phyloP scores from a whole-genome alignment of 345 rosid genomes.

The Nasturtium officinale region DNA sequence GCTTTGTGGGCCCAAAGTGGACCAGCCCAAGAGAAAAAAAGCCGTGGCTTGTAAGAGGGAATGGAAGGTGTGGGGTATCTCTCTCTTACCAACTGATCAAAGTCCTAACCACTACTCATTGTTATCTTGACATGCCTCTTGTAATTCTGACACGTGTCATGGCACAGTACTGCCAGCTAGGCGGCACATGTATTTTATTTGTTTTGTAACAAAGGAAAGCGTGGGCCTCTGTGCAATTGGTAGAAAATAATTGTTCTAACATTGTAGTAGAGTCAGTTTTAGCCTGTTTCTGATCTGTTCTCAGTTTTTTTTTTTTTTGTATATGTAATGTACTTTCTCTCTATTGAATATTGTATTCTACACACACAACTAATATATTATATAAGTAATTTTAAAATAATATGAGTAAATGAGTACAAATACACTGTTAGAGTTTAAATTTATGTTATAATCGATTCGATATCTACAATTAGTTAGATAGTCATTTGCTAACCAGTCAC shows the following conservation, averaged over 20 bases:
- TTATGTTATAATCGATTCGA: background rate
- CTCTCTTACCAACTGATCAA: constrained; percentile 35
- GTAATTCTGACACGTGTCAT: background rate
- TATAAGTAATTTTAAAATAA: background rate
- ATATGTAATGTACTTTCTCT: background rate
- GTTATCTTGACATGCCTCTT: constrained; percentile 29
- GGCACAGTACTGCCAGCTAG: background rate
- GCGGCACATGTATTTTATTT: constrained; percentile 25
- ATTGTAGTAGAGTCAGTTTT: constrained; percentile 5
- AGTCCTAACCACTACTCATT: constrained; percentile 43
- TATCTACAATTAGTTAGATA: background rate
- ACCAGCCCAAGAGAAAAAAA: constrained; percentile 15
- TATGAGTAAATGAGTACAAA: background rate
- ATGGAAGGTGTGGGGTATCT: constrained; percentile 40
- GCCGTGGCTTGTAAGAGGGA: constrained; percentile 11
- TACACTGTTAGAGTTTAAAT: background rate
- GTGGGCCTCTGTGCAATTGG: constrained; percentile 6
- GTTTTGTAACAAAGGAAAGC: background rate
- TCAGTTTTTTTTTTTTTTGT: background rate
- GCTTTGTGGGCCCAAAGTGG: constrained; percentile 36
- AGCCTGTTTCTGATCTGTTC: background rate
- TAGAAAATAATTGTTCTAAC: constrained; percentile 12
- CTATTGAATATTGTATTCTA: background rate
- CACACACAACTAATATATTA: background rate
- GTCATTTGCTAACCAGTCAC: background rate